Evolutionary conservation across 1,284 basidiomycete species (phyloP).

Genomic region (Ustanciosporium gigantosporum): DNA sequence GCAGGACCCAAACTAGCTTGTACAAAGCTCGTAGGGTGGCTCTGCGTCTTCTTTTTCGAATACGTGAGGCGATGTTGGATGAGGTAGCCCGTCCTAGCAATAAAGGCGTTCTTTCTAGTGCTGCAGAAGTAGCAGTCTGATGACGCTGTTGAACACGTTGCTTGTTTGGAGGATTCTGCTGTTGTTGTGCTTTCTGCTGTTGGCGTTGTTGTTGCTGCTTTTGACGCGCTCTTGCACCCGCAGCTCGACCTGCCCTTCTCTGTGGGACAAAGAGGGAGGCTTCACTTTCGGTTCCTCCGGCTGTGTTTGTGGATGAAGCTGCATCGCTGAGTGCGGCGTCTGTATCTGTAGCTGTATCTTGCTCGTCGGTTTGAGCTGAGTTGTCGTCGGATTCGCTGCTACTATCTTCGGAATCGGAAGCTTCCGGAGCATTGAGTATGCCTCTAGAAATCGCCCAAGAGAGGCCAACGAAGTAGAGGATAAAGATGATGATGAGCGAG

Average conservation of each 20-base stretch:
- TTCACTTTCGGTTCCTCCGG: conserved; percentile 25
- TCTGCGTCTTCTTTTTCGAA: conserved; percentile 9
- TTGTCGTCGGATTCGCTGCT: conserved; percentile 12
- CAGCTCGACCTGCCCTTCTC: conserved; percentile 7
- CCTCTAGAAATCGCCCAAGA: conserved; percentile 34
- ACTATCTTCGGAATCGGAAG: conserved; percentile 8
- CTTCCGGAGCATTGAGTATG: conserved; percentile 25
- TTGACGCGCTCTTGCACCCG: conserved; percentile 18
- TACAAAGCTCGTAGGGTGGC: conserved; percentile 12
- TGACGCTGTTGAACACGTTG: conserved; percentile 11
- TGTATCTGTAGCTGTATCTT: conserved; percentile 3
- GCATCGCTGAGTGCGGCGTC: conserved; percentile 14
- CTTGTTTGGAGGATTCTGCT: too few relatives aligned
- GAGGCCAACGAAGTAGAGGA: conserved; percentile 31
- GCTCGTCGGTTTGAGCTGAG: conserved; percentile 3
- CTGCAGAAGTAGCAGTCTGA: conserved; percentile 27
- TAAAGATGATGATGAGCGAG: conserved; percentile 18
- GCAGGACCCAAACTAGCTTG: conserved; percentile 27
- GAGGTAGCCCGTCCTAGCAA: conserved; percentile 28
- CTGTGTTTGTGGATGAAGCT: conserved; percentile 9
- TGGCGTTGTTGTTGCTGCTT: too few relatives aligned
- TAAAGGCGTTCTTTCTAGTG: conserved; percentile 24
- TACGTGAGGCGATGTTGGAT: conserved; percentile 14
- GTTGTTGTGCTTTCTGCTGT: too few relatives aligned
- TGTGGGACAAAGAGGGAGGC: conserved; percentile 18